phyloP scores from a whole-genome alignment of 1,284 basidiomycete genomes.

The Melampsora americana region DNA sequence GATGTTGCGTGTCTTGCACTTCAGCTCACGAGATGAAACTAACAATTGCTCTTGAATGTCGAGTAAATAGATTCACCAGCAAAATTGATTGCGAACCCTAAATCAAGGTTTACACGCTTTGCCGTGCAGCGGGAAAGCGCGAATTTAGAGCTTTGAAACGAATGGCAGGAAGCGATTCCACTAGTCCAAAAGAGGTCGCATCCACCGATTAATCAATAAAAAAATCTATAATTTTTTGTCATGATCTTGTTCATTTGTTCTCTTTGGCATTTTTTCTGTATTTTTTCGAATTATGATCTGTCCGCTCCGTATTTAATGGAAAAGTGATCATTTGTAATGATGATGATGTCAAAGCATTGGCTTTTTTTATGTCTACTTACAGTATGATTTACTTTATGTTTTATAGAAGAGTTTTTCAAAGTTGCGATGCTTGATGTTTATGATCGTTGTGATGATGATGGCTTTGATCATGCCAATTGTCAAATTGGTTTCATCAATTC shows the following conservation, averaged over 20 bases:
- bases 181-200: not conserved
- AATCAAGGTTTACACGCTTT: constrained; percentile 8
- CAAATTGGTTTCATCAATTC: no score
- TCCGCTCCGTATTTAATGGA: no score
- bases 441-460: no score
- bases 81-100: constrained; percentile 6
- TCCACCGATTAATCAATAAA: not conserved
- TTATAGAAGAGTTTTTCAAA: no score
- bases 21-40: not conserved
- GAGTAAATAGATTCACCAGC: constrained; percentile 4
- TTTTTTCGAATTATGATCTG: no score
- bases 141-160: constrained; percentile 11
- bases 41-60: not conserved
- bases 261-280: no score
- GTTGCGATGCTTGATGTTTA: no score
- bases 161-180: not conserved
- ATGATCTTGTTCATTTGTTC: not conserved
- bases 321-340: no score
- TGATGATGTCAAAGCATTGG: no score
- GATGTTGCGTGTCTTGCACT: not conserved
- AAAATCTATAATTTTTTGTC: not conserved
- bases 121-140: constrained; percentile 1
- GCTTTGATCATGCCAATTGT: no score
- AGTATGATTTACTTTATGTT: no score
- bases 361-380: no score